These are phyloP conservation scores for Aspergillus carbonarius DNA, from an alignment of 2,329 filamentous ascomycete genomes.

Conservation along the genomic window DNA sequence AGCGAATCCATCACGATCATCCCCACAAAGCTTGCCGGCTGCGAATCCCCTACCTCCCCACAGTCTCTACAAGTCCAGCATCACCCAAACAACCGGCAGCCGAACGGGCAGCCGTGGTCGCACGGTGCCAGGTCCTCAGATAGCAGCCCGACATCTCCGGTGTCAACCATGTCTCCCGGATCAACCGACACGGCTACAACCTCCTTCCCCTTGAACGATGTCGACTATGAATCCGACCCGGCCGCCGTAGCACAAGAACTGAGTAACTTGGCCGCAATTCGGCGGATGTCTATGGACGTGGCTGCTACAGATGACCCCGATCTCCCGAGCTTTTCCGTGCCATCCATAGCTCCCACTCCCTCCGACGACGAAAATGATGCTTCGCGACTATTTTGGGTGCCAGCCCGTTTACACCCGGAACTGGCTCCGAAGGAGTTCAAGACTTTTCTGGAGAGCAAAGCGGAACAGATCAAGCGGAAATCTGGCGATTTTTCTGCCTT, in stretches of 20 bases:
- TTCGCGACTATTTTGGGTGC: constrained; percentile 90
- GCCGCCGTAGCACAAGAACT: constrained; percentile 88
- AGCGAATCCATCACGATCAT: constrained; percentile 46
- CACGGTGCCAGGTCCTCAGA: constrained; percentile 39
- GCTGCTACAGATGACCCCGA: constrained; percentile 61
- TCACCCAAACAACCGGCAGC: constrained; percentile 31
- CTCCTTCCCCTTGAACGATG: constrained; percentile 73
- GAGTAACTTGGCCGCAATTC: constrained; percentile 85
- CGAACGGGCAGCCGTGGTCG: constrained; percentile 36
- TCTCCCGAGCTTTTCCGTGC: constrained; percentile 46
- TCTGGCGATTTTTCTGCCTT: constrained; percentile 68
- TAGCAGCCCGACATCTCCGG: constrained; percentile 52
- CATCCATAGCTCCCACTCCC: constrained; percentile 44
- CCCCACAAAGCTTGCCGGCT: constrained; percentile 29
- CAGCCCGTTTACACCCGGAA: constrained; percentile 89
- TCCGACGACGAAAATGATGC: constrained; percentile 75
- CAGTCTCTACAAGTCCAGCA: constrained; percentile 30
- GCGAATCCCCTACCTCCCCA: constrained; percentile 28
- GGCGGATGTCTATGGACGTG: constrained; percentile 94
- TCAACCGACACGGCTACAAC: constrained; percentile 58
- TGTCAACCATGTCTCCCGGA: constrained; percentile 57
- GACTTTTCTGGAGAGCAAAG: constrained; percentile 88
- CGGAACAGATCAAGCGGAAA: constrained; percentile 82
- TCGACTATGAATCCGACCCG: constrained; percentile 86
- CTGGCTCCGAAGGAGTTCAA: constrained; percentile 95